Percentiles rank a stretch among this genome's conserved stretches.
Evolutionary conservation across 345 rosid genomes (phyloP).

Genomic region (Isatis tinctoria): DNA sequence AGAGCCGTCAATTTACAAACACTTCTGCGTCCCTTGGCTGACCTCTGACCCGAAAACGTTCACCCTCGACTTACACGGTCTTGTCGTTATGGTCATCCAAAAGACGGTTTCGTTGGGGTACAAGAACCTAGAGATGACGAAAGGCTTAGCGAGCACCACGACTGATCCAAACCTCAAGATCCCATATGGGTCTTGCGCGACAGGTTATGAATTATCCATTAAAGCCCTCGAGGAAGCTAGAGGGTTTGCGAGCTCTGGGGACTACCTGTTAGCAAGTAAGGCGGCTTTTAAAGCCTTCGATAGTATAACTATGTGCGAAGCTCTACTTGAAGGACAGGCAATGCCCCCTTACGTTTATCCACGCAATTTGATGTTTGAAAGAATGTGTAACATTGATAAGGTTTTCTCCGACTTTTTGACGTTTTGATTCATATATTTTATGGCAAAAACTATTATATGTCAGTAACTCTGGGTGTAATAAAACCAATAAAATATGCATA

Average conservation of each 20-base stretch:
- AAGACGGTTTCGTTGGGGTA: neutral
- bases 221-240: neutral
- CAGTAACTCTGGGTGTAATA: neutral
- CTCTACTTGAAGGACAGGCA: neutral
- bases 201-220: neutral
- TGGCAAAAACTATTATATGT: neutral
- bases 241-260: neutral
- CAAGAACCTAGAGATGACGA: neutral
- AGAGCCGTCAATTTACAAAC: neutral
- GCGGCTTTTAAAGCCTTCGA: neutral
- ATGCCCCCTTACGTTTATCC: neutral
- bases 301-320: neutral
- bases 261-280: neutral
- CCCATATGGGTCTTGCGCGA: neutral
- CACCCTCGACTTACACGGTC: constrained; percentile 1
- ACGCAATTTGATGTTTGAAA: neutral
- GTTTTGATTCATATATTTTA: neutral
- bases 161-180: neutral
- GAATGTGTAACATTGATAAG: constrained; percentile 8
- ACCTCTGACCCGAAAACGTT: neutral
- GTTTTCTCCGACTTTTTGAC: constrained; percentile 8
- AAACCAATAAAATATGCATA: neutral
- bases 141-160: neutral
- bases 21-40: constrained; percentile 17
- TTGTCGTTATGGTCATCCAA: neutral